A percentile compares a stretch with the other conserved stretches of the same genome.
phyloP scores from a whole-genome alignment of 2,329 filamentous ascomycete species.

The Cladosporium austrohemisphaericum region DNA sequence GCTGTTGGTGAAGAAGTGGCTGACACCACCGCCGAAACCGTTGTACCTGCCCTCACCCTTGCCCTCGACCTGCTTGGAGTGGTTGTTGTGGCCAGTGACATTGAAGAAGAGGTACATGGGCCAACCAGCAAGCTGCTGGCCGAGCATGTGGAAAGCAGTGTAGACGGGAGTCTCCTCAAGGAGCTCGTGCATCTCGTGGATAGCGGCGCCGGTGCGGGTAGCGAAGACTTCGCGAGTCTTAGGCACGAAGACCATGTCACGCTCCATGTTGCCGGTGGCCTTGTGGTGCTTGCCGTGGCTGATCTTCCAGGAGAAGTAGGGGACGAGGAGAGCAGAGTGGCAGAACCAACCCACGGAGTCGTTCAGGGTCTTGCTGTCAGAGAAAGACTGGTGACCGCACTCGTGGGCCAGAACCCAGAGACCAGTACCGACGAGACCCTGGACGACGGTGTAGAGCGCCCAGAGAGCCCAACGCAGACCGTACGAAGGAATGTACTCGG shows the following conservation, averaged over 20 bases:
- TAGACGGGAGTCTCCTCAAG: conserved; percentile 90
- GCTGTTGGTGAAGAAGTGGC: conserved; percentile 88
- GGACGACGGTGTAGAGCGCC: conserved; percentile 70
- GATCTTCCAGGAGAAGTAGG: conserved; percentile 99
- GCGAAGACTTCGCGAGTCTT: conserved; percentile 82
- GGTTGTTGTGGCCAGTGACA: conserved; percentile 93
- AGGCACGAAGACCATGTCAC: conserved; percentile 99
- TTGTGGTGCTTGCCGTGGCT: conserved; percentile 99
- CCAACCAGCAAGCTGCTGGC: conserved; percentile 91
- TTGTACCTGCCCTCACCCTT: conserved; percentile 91
- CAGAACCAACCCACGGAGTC: conserved; percentile 88
- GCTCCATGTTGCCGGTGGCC: conserved; percentile 92
- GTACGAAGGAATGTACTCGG: conserved; percentile 71
- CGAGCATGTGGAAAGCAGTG: conserved; percentile 69
- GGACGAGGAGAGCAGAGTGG: conserved; percentile 84
- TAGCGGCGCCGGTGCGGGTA: conserved; percentile 65
- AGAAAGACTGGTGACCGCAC: conserved; percentile 96
- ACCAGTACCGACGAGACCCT: conserved; percentile 90
- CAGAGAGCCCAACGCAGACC: conserved; percentile 63
- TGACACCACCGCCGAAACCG: conserved; percentile 71
- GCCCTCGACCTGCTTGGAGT: conserved; percentile 85
- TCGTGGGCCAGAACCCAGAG: conserved; percentile 97
- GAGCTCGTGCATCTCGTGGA: conserved; percentile 81
- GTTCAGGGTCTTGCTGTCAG: conserved; percentile 83
- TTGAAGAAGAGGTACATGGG: conserved; percentile 87